Percentiles rank a stretch among this genome's conserved stretches.
Conservation (phyloP, 2,329 filamentous ascomycete species). For the Amauroascus verrucosus region DNA sequence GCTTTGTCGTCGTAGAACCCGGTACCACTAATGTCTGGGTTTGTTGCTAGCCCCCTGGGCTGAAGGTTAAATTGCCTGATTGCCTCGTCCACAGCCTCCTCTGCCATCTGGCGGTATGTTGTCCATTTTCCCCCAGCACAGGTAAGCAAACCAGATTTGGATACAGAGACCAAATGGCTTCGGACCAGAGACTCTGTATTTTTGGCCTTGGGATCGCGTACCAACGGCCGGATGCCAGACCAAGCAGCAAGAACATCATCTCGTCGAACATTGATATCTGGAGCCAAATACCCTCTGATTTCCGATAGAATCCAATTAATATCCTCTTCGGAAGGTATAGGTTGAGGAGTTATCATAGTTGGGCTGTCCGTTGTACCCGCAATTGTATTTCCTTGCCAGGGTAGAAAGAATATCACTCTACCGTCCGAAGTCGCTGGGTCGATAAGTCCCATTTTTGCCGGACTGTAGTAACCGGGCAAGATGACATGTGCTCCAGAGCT, state of each 20-base stretch:
- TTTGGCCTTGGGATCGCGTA: conserved; percentile 73
- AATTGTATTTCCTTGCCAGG: conserved; percentile 88
- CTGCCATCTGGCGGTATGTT: conserved; percentile 85
- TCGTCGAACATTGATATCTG: conserved; percentile 73
- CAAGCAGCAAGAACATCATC: conserved; percentile 83
- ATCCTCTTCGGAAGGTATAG: conserved; percentile 68
- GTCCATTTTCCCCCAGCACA: conserved; percentile 90
- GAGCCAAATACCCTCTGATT: conserved; percentile 69
- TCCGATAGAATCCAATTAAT: conserved; percentile 82
- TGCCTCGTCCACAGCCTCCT: conserved; percentile 76
- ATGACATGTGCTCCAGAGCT: conserved; percentile 80
- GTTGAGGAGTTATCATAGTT: conserved; percentile 60
- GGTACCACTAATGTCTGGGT: conserved; percentile 59
- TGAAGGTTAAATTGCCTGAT: conserved; percentile 57
- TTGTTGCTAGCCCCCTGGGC: conserved; percentile 47
- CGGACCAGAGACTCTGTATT: conserved; percentile 81
- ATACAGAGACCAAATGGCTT: conserved; percentile 73
- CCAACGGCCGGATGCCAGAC: conserved; percentile 77
- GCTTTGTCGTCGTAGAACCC: conserved; percentile 61
- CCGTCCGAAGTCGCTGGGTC: conserved; percentile 81
- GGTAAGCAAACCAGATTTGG: conserved; percentile 68
- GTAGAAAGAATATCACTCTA: conserved; percentile 84
- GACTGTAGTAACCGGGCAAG: conserved; percentile 76
- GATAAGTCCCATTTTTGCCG: conserved; percentile 75
- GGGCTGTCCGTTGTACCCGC: conserved; percentile 79